A percentile compares a stretch with the other conserved stretches of the same genome.
Conservation (phyloP, 176 grass and related monocot species). For the bread wheat (Triticum aestivum) region DNA sequence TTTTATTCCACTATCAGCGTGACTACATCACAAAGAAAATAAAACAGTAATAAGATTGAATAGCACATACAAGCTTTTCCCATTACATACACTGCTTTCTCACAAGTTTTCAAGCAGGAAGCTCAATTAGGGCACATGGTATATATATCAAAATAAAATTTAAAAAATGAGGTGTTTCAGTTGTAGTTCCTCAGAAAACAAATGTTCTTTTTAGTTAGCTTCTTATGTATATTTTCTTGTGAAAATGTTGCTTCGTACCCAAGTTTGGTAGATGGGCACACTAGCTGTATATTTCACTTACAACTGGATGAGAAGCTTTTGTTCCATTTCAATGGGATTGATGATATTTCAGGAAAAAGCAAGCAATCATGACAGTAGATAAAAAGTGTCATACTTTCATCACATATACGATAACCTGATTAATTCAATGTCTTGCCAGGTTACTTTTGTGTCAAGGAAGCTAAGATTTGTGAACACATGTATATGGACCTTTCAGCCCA, state of each 20-base stretch:
- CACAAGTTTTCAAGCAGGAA: not conserved
- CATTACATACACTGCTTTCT: not conserved
- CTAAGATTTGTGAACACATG: constrained; percentile 23
- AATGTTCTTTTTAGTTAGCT: not conserved
- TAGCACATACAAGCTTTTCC: no score
- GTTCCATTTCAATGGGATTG: constrained; percentile 12
- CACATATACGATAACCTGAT: constrained; percentile 40
- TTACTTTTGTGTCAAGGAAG: constrained; percentile 64
- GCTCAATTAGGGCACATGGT: not conserved
- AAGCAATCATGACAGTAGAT: constrained; percentile 51
- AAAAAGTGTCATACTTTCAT: constrained; percentile 51
- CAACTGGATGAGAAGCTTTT: constrained; percentile 19
- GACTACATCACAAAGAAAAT: not conserved
- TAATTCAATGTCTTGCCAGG: constrained; percentile 21
- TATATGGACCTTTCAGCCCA: constrained; percentile 14
- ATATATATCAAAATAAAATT: not conserved
- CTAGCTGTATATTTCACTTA: constrained; percentile 29
- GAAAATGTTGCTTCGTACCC: constrained; percentile 19
- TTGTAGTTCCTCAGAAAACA: not conserved
- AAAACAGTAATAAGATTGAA: not conserved
- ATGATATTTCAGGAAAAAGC: constrained; percentile 36
- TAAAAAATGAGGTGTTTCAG: no score
- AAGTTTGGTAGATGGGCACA: constrained; percentile 25
- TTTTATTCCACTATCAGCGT: constrained; percentile 1
- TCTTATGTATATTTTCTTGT: constrained; percentile 29